phyloP scores from a whole-genome alignment of 495 filamentous ascomycete genomes.

The Pseudotulostoma volvatum region DNA sequence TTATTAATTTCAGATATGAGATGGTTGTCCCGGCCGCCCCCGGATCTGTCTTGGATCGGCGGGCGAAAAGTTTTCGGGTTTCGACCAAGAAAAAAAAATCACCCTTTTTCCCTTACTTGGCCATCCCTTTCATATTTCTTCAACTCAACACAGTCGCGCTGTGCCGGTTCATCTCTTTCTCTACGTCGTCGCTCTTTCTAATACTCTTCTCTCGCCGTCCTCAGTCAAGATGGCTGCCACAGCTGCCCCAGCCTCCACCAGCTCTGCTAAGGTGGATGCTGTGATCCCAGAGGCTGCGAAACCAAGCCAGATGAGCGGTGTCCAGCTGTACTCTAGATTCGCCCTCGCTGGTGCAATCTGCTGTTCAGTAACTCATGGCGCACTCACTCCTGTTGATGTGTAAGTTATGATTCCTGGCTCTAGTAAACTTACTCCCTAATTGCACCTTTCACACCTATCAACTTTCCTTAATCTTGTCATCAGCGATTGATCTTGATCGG shows the following conservation, averaged over 20 bases:
- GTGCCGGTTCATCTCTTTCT: constrained; percentile 11
- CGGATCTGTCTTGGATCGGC: no score
- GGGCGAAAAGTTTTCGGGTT: constrained; percentile 27
- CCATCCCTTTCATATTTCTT: constrained; percentile 22
- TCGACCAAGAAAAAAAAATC: constrained; percentile 7
- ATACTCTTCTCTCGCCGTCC: constrained; percentile 3
- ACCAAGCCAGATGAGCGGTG: constrained; percentile 31
- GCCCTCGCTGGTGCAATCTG: constrained; percentile 87
- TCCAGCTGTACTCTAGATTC: constrained; percentile 61
- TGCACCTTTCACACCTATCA: no score
- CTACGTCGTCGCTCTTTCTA: constrained; percentile 10
- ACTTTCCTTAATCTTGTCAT: no score
- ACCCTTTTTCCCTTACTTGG: constrained; percentile 4
- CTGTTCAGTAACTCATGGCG: constrained; percentile 88
- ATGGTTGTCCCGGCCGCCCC: not conserved
- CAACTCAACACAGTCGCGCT: constrained; percentile 8
- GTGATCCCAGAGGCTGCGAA: constrained; percentile 23
- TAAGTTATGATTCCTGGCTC: constrained; percentile 36
- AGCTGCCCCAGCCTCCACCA: constrained; percentile 15
- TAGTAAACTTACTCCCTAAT: no score
- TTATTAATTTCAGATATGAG: no score
- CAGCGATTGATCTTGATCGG: no score
- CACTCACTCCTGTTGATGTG: constrained; percentile 90
- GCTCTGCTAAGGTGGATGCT: constrained; percentile 27
- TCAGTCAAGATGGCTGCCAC: constrained; percentile 29